Percentiles rank a stretch among this genome's conserved stretches.
Evolutionary conservation across 371 early-diverging fungal genomes (phyloP).

Genomic region (Lichtheimia hyalospora): DNA sequence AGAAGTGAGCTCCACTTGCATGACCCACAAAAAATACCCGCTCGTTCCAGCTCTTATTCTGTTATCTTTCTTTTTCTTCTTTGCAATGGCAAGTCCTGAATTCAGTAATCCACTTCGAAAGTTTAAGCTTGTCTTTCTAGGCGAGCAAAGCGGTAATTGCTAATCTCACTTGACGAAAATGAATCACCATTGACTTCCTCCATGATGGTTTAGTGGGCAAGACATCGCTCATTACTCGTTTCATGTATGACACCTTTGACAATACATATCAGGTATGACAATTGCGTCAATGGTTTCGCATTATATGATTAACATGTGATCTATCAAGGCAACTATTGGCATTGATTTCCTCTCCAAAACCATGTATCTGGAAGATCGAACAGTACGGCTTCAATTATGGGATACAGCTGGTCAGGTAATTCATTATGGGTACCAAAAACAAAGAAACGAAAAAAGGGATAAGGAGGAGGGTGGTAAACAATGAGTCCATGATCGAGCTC

Average conservation of each 20-base stretch:
- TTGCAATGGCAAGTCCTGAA: slow-evolving; percentile 33
- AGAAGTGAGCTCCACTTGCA: no score
- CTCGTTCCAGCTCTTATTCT: neutral
- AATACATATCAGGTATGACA: slow-evolving; percentile 77
- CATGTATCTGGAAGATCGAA: slow-evolving; percentile 94
- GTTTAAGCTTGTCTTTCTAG: slow-evolving; percentile 93
- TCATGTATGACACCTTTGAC: slow-evolving; percentile 98
- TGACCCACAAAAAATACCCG: no score
- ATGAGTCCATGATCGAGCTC: no score
- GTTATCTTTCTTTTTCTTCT: neutral
- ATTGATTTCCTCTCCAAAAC: slow-evolving; percentile 99
- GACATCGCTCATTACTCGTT: slow-evolving; percentile 98
- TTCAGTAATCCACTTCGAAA: slow-evolving; percentile 76
- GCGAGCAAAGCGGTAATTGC: slow-evolving; percentile 90
- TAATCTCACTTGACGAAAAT: neutral
- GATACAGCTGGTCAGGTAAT: slow-evolving; percentile 99
- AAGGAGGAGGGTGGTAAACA: neutral
- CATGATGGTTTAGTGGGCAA: slow-evolving; percentile 83
- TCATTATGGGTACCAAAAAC: neutral
- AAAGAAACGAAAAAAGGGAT: neutral
- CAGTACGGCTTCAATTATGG: slow-evolving; percentile 99
- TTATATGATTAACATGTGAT: neutral
- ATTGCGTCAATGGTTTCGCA: neutral
- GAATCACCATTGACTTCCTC: neutral
- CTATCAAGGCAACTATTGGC: slow-evolving; percentile 95